phyloP scores from a whole-genome alignment of 2,329 filamentous ascomycete genomes.

The Phaeosphaeriaceae sp. region DNA sequence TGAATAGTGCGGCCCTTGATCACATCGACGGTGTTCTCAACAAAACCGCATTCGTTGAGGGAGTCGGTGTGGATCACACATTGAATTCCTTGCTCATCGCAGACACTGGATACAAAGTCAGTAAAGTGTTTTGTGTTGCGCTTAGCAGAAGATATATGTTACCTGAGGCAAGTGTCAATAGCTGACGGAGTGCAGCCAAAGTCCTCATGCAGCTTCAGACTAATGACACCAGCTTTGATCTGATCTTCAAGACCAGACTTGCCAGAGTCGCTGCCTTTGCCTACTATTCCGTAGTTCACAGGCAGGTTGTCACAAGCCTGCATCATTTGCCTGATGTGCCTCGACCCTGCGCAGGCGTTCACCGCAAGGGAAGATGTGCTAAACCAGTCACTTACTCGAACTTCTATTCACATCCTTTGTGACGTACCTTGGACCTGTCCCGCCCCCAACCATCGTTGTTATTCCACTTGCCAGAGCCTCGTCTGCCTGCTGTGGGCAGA shows the following conservation, averaged over 20 bases:
- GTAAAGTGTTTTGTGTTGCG: too few relatives aligned
- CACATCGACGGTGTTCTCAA: constrained; percentile 86
- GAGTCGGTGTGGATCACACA: constrained; percentile 96
- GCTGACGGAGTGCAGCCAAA: constrained; percentile 92
- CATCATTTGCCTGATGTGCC: constrained; percentile 87
- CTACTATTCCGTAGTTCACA: constrained; percentile 88
- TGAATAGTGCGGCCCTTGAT: constrained; percentile 90
- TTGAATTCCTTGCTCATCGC: constrained; percentile 90
- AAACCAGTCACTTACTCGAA: too few relatives aligned
- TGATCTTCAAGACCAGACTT: constrained; percentile 78
- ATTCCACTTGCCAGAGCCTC: constrained; percentile 86
- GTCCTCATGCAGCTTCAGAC: constrained; percentile 94
- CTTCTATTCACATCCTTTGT: too few relatives aligned
- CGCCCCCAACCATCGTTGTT: constrained; percentile 89
- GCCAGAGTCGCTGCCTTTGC: constrained; percentile 88
- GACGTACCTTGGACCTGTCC: constrained; percentile 90
- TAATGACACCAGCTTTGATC: constrained; percentile 82
- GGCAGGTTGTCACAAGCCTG: constrained; percentile 84
- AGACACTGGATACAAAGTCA: too few relatives aligned
- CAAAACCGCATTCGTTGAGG: constrained; percentile 95
- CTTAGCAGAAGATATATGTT: too few relatives aligned
- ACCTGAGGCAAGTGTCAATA: constrained; percentile 84
- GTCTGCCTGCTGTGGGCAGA: constrained; percentile 89
- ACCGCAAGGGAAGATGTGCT: too few relatives aligned
- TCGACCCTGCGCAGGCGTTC: too few relatives aligned